Percentiles rank a stretch among this genome's conserved stretches.
Conservation (phyloP, 768 basidiomycete species). For the Tulasnella sp. region DNA sequence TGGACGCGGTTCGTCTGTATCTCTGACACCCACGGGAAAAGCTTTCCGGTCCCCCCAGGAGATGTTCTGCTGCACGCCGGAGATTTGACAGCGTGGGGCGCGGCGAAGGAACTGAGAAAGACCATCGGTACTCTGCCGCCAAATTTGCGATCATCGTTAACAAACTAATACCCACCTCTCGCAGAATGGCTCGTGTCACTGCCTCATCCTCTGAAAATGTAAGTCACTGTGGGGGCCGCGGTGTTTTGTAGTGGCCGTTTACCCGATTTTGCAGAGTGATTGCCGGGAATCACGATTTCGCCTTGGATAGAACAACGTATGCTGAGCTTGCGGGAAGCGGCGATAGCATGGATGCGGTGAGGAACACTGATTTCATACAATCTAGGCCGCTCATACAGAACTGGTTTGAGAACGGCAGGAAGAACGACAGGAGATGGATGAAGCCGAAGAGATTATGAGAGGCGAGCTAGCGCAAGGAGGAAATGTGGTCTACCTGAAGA, state of each 20-base stretch:
- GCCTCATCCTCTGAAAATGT: slow-evolving; percentile 31
- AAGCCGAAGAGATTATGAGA: slow-evolving; percentile 16
- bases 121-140: background rate
- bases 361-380: background rate
- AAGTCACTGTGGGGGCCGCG: background rate
- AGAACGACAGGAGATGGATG: slow-evolving; percentile 12
- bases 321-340: background rate
- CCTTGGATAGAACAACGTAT: slow-evolving; percentile 17
- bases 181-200: slow-evolving; percentile 22
- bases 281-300: slow-evolving; percentile 31
- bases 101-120: background rate
- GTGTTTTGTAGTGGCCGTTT: background rate
- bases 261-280: slow-evolving; percentile 23
- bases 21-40: slow-evolving; percentile 33
- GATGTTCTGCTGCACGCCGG: slow-evolving; percentile 34
- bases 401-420: background rate
- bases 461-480: background rate
- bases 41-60: slow-evolving; percentile 33
- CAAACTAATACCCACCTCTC: background rate
- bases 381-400: background rate
- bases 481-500: slow-evolving; percentile 26
- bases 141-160: background rate
- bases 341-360: background rate
- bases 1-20: slow-evolving; percentile 34
- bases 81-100: slow-evolving; percentile 31